Base-by-base conservation (phyloP, 495 filamentous ascomycete genomes). In the Clavariopsis aquatica region DNA sequence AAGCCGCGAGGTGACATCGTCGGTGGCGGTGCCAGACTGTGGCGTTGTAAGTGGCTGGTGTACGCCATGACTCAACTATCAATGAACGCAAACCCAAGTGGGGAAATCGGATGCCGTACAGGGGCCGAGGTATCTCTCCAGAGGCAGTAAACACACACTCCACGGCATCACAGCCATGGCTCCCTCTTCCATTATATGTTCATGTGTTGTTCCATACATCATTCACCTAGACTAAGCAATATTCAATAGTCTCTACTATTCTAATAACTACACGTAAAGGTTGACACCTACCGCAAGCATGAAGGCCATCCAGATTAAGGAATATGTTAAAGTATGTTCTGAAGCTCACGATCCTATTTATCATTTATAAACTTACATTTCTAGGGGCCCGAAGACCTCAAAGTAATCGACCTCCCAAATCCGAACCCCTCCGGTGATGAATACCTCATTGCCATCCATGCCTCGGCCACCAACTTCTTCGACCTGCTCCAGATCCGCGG, bases 381-480 rank as follows among this genome's bases (percentile, higher is more conserved):
- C 56, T 34, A 93, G 90, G 87, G 87, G 9, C 92, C 93, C 4
- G 72, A 82, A 36, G 89, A 94, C 70, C 92, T 98, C 75, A 81
- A 77, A 66, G 86, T 96, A 57, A 83, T 83, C 17, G 79, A 81
- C 49, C 83, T 96, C 23, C 86, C 92, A 41, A 86, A 88, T 36
- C 93, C 91, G 7, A 77, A 74, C 20, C 90, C 92, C 0, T 75
- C 76, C 2, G 67, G 84, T 45, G 81, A 87, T 72, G 84, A 96
- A 79, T 98, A 97, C 77, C 83, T 95, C 63, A 88, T 98, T 75
- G 83, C 86, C 74, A 88, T 98, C 73, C 90, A 93, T 77, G 93
- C 93, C 49, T 81, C 87, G 10, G 93, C 90, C 26, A 88, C 90
- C 68, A 97, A 97, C 78, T 98, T 96, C 85, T 97, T 96, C 80